These are phyloP conservation scores for Sarcocystis neurona DNA, from an alignment of 169 alveolate genomes.

Conservation along the genomic window DNA sequence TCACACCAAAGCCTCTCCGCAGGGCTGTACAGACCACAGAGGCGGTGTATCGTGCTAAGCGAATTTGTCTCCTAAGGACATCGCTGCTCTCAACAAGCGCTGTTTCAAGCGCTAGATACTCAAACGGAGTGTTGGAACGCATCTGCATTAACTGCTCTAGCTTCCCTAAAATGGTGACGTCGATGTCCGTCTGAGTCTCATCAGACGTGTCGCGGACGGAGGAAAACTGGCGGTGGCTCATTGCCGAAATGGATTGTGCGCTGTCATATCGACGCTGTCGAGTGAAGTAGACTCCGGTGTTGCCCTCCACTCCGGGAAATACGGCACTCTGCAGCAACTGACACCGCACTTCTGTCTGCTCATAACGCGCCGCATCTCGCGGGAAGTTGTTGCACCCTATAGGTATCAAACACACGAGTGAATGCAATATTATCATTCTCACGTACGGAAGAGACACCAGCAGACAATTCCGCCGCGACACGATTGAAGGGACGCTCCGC, in stretches of 20 bases:
- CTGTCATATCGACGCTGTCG: too few relatives aligned
- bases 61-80: background rate
- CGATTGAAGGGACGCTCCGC: background rate
- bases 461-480: slow-evolving; percentile 8
- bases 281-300: too few relatives aligned
- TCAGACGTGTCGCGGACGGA: too few relatives aligned
- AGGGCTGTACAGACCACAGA: slow-evolving; percentile 4
- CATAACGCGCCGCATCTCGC: slow-evolving; percentile 1
- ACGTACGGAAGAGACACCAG: slow-evolving; percentile 24
- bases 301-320: background rate
- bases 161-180: background rate
- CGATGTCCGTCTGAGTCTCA: slow-evolving; percentile 26
- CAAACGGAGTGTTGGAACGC: background rate
- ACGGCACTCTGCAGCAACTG: background rate
- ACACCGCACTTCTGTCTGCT: slow-evolving; percentile 27
- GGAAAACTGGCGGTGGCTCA: too few relatives aligned
- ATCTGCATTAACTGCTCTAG: background rate
- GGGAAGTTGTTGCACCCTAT: background rate
- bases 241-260: too few relatives aligned
- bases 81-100: background rate
- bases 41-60: slow-evolving; percentile 5
- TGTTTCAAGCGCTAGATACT: slow-evolving; percentile 24
- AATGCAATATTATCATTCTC: slow-evolving; percentile 8
- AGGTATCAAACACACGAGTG: background rate
- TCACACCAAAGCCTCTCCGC: slow-evolving; percentile 3